Base-by-base conservation (phyloP, 2,329 filamentous ascomycete genomes). In the Colletotrichum shisoi region DNA sequence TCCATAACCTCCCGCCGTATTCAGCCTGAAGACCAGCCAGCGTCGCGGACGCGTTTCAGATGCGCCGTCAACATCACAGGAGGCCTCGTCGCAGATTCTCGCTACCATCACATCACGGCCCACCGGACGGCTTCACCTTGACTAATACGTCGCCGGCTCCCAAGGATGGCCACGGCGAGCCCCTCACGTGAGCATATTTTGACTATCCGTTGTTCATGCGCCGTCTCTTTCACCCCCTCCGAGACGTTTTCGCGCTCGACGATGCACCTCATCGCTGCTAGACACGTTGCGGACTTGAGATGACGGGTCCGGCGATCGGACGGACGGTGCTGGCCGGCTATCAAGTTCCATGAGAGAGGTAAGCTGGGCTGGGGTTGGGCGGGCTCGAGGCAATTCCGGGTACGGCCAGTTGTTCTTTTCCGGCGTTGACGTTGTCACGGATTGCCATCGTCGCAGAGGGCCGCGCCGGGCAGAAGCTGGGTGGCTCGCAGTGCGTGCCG, bases 21-120 rank as follows among this genome's bases (percentile, higher is more conserved):
- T 48, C 48, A 67, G 54, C 60, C 53, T 64, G 64, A 63, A 63
- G 46, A 59, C 24, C 44, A 67, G 45, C 62, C 62, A 56, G 56
- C 45, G 66, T 68, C 66, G 62, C 66, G 66, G 66, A 61, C 62
- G 49, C 62, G 66, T 68, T 68, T 68, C 66, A 68, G 45, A 64
- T 34, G 34, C 42, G 39, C 53, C 52, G 42, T 67, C 64, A 52
- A 62, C 59, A 19, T 53, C 39, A 45, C 34, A 51, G 52, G 45
- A 57, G 27, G 19, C 3, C 46, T 61, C 46, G 62, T 61, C 51
- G 27, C 66, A 66, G 66, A 49, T 15, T 37, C 49, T 67, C 64
- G 64, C 64, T 67, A 31, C 27, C 27, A 31, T 64, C 42, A 59
- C 21, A 31, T 31, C 27, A 8, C 7, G 27, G 27, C 27, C 27